These are phyloP conservation scores for Penicillium sp. DNA, from an alignment of 2,329 filamentous ascomycete genomes.

Conservation along the genomic window DNA sequence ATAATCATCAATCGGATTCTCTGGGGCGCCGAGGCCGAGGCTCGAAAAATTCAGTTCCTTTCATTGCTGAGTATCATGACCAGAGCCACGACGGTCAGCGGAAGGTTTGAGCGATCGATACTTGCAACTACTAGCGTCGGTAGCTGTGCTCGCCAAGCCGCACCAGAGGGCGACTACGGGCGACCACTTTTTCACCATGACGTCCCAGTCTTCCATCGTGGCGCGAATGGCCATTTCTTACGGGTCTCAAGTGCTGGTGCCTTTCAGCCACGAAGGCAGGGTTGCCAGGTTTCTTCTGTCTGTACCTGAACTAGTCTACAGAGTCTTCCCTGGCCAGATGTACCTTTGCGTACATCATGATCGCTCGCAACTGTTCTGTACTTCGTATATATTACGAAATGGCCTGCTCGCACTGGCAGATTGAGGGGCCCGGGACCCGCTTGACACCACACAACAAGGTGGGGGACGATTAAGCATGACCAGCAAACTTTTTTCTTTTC, in stretches of 20 bases:
- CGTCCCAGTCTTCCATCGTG: background rate
- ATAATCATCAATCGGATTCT: background rate
- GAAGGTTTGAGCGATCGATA: too few species aligned
- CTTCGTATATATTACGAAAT: background rate
- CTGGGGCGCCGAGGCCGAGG: slow-evolving; percentile 11
- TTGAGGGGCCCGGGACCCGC: background rate
- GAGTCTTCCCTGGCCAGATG: background rate
- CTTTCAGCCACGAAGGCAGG: background rate
- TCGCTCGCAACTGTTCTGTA: background rate
- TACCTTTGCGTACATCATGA: background rate
- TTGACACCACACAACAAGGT: background rate
- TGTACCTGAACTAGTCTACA: background rate
- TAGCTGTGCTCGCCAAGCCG: too few species aligned
- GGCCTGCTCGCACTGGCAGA: background rate
- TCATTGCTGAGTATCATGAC: too few species aligned
- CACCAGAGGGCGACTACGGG: too few species aligned
- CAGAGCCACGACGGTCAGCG: too few species aligned
- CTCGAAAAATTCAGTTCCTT: too few species aligned
- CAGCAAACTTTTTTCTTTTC: slow-evolving; percentile 13
- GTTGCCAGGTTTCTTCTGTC: background rate
- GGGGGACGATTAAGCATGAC: background rate
- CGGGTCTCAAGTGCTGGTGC: background rate
- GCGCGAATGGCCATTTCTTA: background rate
- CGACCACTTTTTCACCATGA: too few species aligned
- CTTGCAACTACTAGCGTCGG: too few species aligned